Percentiles rank a stretch among this genome's conserved stretches.
Evolutionary conservation across 2,329 filamentous ascomycete genomes (phyloP).

Genomic region (Penicillium verrucosum): DNA sequence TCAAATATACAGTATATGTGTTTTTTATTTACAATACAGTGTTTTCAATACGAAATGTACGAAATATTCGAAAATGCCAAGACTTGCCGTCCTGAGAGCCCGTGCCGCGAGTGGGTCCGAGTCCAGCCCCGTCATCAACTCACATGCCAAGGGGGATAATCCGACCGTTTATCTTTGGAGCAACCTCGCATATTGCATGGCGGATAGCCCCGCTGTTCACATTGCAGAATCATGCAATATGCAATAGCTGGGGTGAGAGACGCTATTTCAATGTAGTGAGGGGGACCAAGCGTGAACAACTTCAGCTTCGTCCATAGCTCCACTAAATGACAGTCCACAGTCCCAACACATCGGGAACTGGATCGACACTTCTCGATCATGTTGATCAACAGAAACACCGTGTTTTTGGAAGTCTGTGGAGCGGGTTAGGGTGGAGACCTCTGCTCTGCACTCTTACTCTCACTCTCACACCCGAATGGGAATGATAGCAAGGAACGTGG

Average conservation of each 20-base stretch:
- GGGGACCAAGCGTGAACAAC: neutral
- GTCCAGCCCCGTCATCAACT: neutral
- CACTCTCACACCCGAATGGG: no score
- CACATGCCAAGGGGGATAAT: neutral
- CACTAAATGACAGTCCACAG: neutral
- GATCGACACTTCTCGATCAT: slow-evolving; percentile 16
- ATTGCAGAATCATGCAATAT: neutral
- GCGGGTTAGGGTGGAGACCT: neutral
- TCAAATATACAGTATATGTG: neutral
- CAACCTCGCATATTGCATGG: neutral
- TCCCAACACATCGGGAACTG: slow-evolving; percentile 19
- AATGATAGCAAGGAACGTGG: neutral
- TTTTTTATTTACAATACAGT: neutral
- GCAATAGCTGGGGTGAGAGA: neutral
- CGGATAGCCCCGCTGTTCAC: neutral
- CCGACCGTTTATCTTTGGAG: neutral
- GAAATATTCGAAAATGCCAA: neutral
- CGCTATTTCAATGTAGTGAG: neutral
- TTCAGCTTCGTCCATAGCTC: neutral
- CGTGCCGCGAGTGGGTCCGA: neutral
- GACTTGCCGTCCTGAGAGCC: neutral
- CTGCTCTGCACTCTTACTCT: neutral
- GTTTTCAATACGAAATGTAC: neutral
- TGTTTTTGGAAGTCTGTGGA: neutral
- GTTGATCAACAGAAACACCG: neutral